Evolutionary conservation across 352 stramenopile species (phyloP).

Genomic region (Blastocystis sp.): DNA sequence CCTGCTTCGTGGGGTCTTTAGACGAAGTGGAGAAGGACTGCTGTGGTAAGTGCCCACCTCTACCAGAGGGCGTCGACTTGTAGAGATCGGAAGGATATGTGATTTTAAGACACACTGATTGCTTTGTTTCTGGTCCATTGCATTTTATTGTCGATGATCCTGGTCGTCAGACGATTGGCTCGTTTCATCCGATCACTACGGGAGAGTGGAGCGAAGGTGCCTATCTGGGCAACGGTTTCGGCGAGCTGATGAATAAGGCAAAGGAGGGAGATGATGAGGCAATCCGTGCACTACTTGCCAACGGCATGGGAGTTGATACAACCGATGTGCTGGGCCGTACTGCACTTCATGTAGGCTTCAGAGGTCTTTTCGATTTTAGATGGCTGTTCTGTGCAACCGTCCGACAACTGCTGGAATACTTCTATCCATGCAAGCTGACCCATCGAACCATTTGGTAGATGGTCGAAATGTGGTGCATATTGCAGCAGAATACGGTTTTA

Average conservation of each 20-base stretch:
- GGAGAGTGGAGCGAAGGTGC: constrained; percentile 64
- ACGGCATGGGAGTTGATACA: neutral
- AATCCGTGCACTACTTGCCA: neutral
- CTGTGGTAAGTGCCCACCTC: constrained; percentile 62
- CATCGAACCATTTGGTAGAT: constrained; percentile 52
- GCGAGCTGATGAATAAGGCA: constrained; percentile 51
- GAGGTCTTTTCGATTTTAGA: neutral
- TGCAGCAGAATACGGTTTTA: constrained; percentile 59
- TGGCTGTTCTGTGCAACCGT: constrained; percentile 57
- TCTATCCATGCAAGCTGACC: constrained; percentile 51
- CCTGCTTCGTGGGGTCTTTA: constrained; percentile 65
- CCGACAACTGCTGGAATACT: constrained; percentile 9
- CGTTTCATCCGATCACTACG: constrained; percentile 66
- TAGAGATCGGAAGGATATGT: neutral
- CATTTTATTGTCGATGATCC: constrained; percentile 65
- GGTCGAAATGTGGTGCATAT: constrained; percentile 61
- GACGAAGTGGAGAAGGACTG: constrained; percentile 65
- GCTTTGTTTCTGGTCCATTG: constrained; percentile 62
- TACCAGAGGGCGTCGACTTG: constrained; percentile 62
- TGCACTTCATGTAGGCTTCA: constrained; percentile 6
- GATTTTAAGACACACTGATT: neutral
- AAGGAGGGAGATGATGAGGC: constrained; percentile 59
- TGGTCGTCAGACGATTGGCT: constrained; percentile 65
- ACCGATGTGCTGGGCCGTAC: constrained; percentile 61
- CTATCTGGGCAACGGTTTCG: constrained; percentile 61